Conservation (phyloP, 2,329 filamentous ascomycete genomes). For the Botryotinia narcissicola region DNA sequence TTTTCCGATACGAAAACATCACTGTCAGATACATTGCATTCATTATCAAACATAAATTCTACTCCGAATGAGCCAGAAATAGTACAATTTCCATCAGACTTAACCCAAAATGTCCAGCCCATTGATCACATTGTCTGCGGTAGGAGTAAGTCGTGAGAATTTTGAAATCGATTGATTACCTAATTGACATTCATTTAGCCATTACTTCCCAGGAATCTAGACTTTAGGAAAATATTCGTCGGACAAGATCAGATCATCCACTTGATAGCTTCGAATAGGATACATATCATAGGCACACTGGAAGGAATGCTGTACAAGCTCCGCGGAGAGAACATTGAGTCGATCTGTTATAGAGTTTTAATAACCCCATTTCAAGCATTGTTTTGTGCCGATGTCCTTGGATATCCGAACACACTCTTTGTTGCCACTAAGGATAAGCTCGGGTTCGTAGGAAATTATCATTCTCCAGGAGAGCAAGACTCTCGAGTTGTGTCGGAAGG, state of each 20-base stretch:
- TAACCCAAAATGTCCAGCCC: not conserved
- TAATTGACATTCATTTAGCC: not conserved
- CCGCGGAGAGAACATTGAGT: not conserved
- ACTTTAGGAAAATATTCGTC: not conserved
- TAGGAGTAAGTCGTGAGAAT: not conserved
- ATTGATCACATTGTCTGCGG: not conserved
- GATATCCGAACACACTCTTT: not conserved
- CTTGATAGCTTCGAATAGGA: not conserved
- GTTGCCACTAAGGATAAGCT: not conserved
- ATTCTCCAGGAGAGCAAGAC: fast-evolving
- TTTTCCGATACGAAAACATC: not conserved
- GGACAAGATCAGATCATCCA: not conserved
- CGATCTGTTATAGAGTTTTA: not conserved
- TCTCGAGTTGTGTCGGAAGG: not conserved
- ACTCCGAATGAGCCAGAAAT: not conserved
- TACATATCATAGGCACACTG: not conserved
- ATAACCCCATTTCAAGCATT: not conserved
- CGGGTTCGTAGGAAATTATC: not conserved
- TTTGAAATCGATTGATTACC: not conserved
- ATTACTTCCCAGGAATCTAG: not conserved
- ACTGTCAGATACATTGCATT: not conserved
- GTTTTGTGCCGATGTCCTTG: not conserved
- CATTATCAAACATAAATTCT: not conserved
- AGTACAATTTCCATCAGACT: not conserved
- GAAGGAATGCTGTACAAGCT: fast-evolving